Conservation (phyloP, 2,329 filamentous ascomycete species). For the Fusarium gaditjirri region DNA sequence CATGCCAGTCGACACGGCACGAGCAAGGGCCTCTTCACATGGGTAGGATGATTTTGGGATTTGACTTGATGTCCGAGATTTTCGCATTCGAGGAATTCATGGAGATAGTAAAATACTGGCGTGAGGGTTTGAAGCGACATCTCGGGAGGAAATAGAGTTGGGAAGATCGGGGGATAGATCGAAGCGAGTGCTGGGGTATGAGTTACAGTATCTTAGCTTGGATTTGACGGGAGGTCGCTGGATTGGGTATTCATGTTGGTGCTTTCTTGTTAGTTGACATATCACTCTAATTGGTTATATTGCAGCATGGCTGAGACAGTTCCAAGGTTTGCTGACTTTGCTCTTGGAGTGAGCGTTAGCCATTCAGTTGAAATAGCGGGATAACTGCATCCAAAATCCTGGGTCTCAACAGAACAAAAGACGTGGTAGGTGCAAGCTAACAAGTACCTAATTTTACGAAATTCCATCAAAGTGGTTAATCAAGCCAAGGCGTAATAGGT, state of each 20-base stretch:
- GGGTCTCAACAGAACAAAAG: neutral
- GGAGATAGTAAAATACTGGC: neutral
- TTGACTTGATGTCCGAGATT: neutral
- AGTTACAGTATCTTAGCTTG: neutral
- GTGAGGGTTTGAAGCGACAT: neutral
- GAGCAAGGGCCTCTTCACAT: neutral
- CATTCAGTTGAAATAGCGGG: neutral
- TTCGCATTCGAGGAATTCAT: neutral
- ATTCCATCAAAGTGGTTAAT: neutral
- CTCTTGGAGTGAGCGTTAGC: no score
- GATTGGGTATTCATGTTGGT: neutral
- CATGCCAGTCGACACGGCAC: constrained; percentile 10
- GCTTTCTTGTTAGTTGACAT: neutral
- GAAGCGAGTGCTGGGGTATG: constrained; percentile 1
- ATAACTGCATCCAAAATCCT: neutral
- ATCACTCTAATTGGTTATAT: neutral
- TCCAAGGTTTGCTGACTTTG: neutral
- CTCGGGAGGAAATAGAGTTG: constrained; percentile 3
- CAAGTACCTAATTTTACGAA: neutral
- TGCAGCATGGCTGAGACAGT: constrained; percentile 7
- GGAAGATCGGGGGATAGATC: neutral
- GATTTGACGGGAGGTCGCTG: neutral
- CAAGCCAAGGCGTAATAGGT: neutral
- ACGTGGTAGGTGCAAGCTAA: neutral
- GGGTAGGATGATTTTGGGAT: no score